These are phyloP conservation scores for Thermomucor indicae-seudaticae DNA, from an alignment of 371 early-diverging fungal genomes.

Conservation along the genomic window DNA sequence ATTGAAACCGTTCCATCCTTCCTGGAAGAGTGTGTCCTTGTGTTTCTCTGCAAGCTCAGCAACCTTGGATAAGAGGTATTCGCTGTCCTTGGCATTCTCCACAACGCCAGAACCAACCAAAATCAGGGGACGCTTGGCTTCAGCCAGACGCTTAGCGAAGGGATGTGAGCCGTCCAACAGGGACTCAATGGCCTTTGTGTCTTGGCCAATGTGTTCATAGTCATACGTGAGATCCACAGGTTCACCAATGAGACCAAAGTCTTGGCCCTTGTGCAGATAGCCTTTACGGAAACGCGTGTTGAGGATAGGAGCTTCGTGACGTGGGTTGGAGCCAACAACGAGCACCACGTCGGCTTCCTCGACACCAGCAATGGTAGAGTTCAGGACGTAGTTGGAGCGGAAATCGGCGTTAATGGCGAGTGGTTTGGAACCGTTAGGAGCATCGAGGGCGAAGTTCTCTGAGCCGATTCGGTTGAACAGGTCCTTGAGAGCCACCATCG, in stretches of 20 bases:
- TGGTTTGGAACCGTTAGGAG: conserved; percentile 52
- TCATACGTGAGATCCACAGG: conserved; percentile 85
- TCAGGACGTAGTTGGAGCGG: conserved; percentile 87
- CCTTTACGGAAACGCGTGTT: conserved; percentile 95
- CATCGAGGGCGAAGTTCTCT: conserved; percentile 82
- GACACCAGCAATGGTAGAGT: conserved; percentile 80
- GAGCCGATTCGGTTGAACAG: conserved; percentile 84
- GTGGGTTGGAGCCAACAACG: conserved; percentile 93
- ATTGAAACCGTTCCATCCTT: conserved; percentile 88
- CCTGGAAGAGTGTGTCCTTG: conserved; percentile 66
- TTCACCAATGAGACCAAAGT: conserved; percentile 82
- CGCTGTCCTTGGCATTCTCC: conserved; percentile 72
- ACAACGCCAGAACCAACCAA: conserved; percentile 82
- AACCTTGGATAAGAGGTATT: conserved; percentile 64
- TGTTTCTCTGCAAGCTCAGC: conserved; percentile 67
- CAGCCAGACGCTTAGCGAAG: conserved; percentile 72
- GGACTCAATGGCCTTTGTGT: conserved; percentile 64
- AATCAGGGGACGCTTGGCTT: conserved; percentile 90
- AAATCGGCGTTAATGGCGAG: conserved; percentile 71
- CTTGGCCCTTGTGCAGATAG: conserved; percentile 77
- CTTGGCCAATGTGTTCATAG: conserved; percentile 79
- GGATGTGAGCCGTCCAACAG: conserved; percentile 68
- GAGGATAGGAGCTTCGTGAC: conserved; percentile 94
- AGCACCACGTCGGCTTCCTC: conserved; percentile 93
- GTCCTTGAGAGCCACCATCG: conserved; percentile 87